phyloP scores from a whole-genome alignment of 257 asterid genomes.

The Gynochthodes officinalis region DNA sequence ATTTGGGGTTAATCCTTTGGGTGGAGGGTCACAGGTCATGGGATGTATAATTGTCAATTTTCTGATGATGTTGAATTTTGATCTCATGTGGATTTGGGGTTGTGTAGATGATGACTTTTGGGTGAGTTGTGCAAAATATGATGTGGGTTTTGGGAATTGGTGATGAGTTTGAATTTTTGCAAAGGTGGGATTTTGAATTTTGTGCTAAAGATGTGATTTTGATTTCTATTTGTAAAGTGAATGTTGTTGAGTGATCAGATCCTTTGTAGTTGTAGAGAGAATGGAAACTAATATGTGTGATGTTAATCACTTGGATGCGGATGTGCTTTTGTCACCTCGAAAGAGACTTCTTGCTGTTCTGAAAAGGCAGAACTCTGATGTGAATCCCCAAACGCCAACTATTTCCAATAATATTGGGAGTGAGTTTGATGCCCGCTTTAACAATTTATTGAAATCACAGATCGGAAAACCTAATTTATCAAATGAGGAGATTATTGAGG shows the following conservation, averaged over 20 bases:
- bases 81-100: conserved; percentile 12
- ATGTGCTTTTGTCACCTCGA: conserved; percentile 93
- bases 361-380: conserved; percentile 80
- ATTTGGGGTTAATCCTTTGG: no score
- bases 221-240: conserved; percentile 31
- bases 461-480: conserved; percentile 55
- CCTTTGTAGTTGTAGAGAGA: conserved; percentile 47
- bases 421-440: conserved; percentile 41
- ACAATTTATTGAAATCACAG: conserved; percentile 48
- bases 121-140: conserved; percentile 21
- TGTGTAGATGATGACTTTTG: conserved; percentile 25
- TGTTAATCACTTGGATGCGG: conserved; percentile 62
- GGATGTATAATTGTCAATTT: conserved; percentile 8
- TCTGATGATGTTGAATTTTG: conserved; percentile 22
- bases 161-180: conserved; percentile 12
- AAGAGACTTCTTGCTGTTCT: conserved; percentile 88
- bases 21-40: no score
- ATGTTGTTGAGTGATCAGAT: conserved; percentile 30
- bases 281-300: conserved; percentile 66
- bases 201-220: conserved; percentile 28
- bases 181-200: conserved; percentile 17
- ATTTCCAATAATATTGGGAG: conserved; percentile 28
- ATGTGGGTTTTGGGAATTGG: conserved; percentile 24
- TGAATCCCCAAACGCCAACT: conserved; percentile 45
- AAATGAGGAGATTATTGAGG: conserved; percentile 65